These are phyloP conservation scores for Glaciozyma martinii DNA, from an alignment of 768 basidiomycete genomes.

Conservation along the genomic window DNA sequence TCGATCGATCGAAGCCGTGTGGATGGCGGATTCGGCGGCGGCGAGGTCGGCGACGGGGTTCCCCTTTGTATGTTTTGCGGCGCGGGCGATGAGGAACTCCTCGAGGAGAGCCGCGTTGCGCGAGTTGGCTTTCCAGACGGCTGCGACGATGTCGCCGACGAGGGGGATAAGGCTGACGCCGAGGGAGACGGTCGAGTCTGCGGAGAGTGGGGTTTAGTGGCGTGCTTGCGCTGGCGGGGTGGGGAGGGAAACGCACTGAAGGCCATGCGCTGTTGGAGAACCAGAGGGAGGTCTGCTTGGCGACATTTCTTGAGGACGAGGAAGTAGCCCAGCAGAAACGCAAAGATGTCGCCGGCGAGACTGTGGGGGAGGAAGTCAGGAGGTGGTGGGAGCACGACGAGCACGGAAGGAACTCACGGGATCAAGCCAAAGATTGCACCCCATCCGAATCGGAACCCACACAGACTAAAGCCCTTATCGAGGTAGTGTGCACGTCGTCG, in stretches of 20 bases:
- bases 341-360: conserved; percentile 38
- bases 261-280: conserved; percentile 63
- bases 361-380: not conserved
- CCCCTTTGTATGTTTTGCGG: not conserved
- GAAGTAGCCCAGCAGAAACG: conserved; percentile 58
- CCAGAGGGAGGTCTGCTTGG: conserved; percentile 41
- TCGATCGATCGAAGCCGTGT: not conserved
- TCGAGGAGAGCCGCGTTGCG: conserved; percentile 67
- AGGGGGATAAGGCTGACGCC: conserved; percentile 57
- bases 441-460: conserved; percentile 67
- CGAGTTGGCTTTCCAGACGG: conserved; percentile 71
- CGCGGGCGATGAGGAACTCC: conserved; percentile 52
- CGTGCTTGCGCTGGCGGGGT: too few relatives aligned
- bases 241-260: conserved; percentile 39
- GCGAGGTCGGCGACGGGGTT: not conserved
- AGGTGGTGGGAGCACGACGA: not conserved
- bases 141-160: conserved; percentile 62
- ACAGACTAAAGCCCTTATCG: conserved; percentile 70
- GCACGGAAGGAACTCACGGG: not conserved
- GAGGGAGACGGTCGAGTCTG: conserved; percentile 59
- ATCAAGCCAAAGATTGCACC: not conserved
- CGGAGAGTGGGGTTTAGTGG: not conserved
- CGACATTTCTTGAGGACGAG: conserved; percentile 69
- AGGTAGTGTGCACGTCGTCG: conserved; percentile 48
- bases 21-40: not conserved